Base-by-base conservation (phyloP, 2,329 filamentous ascomycete species). In the Clarireedia hainanense region DNA sequence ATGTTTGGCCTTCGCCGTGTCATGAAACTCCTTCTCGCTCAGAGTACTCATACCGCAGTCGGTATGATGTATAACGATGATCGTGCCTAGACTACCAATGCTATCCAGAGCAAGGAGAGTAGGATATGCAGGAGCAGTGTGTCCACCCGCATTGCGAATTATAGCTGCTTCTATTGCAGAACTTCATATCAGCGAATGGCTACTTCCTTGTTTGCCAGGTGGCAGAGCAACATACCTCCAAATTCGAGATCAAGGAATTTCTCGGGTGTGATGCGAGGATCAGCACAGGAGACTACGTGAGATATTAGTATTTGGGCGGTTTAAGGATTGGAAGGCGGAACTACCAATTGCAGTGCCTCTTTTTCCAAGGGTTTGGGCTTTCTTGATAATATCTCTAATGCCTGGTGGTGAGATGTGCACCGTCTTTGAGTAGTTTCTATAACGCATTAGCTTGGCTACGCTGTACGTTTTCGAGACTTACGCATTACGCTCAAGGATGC, bases 31-130 rank as follows among this genome's bases (percentile, higher is more conserved):
- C 14, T 49, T 40, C 23, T 61, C 57, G 17, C 45, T 50, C 2
- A 26, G 50, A 34, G 58, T 51, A 12, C 17, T 59, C 55, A 58
- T 60, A 7, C 54, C 59, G 36, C 60, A 61, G 40, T 60, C 56
- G 14, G 49, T 59, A 27, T 62, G 60, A 42, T 63, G 60, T 24
- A 61, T 54, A 3, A 63, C 53, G 27, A 59, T 37, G 0, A 63
- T 55, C 2, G 57, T 58, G 1, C 51, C 53, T 1, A 50, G 30
- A 20, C 23, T 34, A 6, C 39, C 57, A 2, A 63, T 20, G 4
- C 50, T 47, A 2, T 62, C 53, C 0, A 60, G 49, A 15, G 49
- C 34, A 4, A 58, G 26, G 2, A 63, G 30, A 6, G 48, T 49
- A 2, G 56, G 3, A 2, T 56, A 26, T 15, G 55, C 56, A 39